Evolutionary conservation across 1,284 basidiomycete species (phyloP), one percentile per base, ranked within the genome.

Genomic region (Irpex sp.): DNA sequence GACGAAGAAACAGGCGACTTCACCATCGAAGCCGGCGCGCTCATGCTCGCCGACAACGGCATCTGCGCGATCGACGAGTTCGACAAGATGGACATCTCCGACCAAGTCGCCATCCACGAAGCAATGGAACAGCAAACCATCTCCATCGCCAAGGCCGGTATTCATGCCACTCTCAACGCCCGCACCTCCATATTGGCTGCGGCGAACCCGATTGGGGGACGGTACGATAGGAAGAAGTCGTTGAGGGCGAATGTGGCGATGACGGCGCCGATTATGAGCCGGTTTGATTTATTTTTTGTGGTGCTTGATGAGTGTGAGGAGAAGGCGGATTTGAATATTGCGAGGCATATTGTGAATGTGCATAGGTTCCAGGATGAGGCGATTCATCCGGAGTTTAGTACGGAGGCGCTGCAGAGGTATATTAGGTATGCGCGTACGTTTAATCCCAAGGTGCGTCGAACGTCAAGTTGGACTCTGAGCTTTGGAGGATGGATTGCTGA

Each of bases 71-170:
- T 99, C 70, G 97, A 99, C 79, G 97, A 99, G 75, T 99, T 99
- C 73, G 96, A 99, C 84, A 99, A 99, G 79, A 99, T 99, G 97
- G 96, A 99, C 74, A 86, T 98, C 55, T 88, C 93, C 2, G 97
- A 99, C 75, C 97, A 99, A 74, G 95, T 99, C 51, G 97, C 97
- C 39, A 99, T 99, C 68, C 97, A 99, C 82, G 96, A 99, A 82
- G 96, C 97, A 2, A 99, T 99, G 96, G 96, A 99, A 86, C 96
- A 99, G 77, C 96, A 99, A 79, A 99, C 96, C 1, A 98, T 99
- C 70, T 98, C 95, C 39, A 98, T 99, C 67, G 97, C 97, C 58
- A 99, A 99, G 75, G 97, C 97, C 2, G 97, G 97, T 64, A 98
- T 99, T 67, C 96, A 99, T 72, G 96, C 97, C 1, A 99, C 97